These are phyloP conservation scores for Copromyces sp. DNA, from an alignment of 495 filamentous ascomycete genomes.

Conservation along the genomic window DNA sequence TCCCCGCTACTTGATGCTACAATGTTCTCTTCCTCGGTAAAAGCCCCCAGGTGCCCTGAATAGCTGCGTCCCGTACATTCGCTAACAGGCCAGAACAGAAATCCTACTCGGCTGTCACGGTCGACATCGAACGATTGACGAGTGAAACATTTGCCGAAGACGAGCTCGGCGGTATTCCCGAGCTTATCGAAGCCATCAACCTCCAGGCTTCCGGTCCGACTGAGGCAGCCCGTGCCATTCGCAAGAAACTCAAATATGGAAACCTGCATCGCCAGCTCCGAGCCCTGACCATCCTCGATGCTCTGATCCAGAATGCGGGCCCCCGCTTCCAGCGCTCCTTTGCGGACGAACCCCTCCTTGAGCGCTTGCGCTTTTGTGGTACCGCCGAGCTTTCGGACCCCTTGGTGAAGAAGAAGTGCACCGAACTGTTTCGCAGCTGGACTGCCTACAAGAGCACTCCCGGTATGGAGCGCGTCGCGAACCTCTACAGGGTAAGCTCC, in stretches of 20 bases:
- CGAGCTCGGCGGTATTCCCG: slow-evolving; percentile 83
- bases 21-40: not conserved
- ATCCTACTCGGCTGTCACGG: slow-evolving; percentile 87
- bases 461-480: slow-evolving; percentile 70
- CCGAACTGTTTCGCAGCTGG: slow-evolving; percentile 81
- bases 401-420: slow-evolving; percentile 76
- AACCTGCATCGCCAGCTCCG: slow-evolving; percentile 84
- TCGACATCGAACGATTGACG: slow-evolving; percentile 85
- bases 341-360: slow-evolving; percentile 85
- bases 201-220: slow-evolving; percentile 80
- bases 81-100: slow-evolving; percentile 53
- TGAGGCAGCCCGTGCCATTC: slow-evolving; percentile 83
- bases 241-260: slow-evolving; percentile 99
- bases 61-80: not conserved
- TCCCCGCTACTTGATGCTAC: not conserved
- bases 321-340: slow-evolving; percentile 79
- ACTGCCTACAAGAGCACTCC: slow-evolving; percentile 70
- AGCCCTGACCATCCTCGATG: slow-evolving; percentile 83
- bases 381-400: slow-evolving; percentile 78
- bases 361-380: slow-evolving; percentile 79
- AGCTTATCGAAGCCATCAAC: slow-evolving; percentile 86
- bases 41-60: not conserved
- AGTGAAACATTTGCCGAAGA: slow-evolving; percentile 83
- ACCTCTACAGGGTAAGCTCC: slow-evolving; percentile 55
- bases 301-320: slow-evolving; percentile 88